Base-by-base conservation (phyloP, 805 yeast genomes). In the Myxozyma neotropica region DNA sequence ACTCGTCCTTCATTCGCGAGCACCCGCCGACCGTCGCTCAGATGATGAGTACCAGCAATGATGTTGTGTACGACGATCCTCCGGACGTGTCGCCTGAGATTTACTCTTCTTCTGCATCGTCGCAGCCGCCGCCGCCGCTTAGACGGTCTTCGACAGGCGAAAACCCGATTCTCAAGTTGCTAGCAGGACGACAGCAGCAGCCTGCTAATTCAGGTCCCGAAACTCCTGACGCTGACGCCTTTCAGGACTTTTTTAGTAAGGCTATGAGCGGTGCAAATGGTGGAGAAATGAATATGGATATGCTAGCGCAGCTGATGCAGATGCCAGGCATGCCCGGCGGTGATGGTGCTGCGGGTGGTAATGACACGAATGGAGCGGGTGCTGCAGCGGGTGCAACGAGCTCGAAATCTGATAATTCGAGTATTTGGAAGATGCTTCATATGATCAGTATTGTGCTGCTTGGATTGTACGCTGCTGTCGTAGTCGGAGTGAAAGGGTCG, bases 121-220 rank as follows among this genome's bases (percentile, higher is more conserved):
- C 29, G n/a, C 17, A 39, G 12, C 8, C 17, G 19, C 23, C 38
- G n/a, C 50, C 39, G 24, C 40, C 50, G 15, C 33, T 27, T 6
- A 17, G 57, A 45, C 33, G 45, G 31, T 17, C 51, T 19, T 29
- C 51, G 19, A 29, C 52, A 15, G 58, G 60, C 4, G 59, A 57
- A 46, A 60, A 57, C 29, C 61, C 61, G 36, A 54, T 59, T 15
- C 40, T 59, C 19, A 49, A 59, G 50, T 19, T 59, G 19, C 53
- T 59, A 6, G 61, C 61, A 2, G 55, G 57, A 19, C 56, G 52
- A 27, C 60, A 57, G 52, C 50, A 56, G 51, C 52, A 44, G 40
- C 38, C 44, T 12, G n/a, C 44, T 8, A 7, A 33, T 4, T 48
- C 51, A 8, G 54, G 52, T 26, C 39, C 54, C 29, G 59, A 48